A percentile compares a stretch with the other conserved stretches of the same genome.
These are phyloP conservation scores for Cephaloascus fragrans DNA, from an alignment of 805 yeast genomes.

Conservation along the genomic window DNA sequence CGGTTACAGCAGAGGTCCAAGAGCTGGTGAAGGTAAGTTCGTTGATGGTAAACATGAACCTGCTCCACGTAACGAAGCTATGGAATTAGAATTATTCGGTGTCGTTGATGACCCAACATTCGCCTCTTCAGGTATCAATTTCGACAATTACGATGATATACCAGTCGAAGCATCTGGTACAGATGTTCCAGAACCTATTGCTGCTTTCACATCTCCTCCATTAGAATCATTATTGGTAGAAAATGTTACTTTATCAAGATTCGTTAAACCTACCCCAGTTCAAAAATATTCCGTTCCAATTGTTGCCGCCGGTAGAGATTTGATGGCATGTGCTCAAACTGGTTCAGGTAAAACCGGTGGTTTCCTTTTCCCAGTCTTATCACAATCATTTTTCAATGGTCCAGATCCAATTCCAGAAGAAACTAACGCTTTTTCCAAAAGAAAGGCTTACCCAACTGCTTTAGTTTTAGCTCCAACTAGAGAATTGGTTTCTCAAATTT, in stretches of 20 bases:
- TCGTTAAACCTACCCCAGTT: constrained; percentile 93
- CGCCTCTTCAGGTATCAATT: constrained; percentile 96
- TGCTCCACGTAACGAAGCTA: constrained; percentile 55
- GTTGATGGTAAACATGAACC: constrained; percentile 84
- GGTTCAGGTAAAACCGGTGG: constrained; percentile 99
- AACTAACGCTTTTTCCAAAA: constrained; percentile 43
- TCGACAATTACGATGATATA: constrained; percentile 96
- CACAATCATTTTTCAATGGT: constrained; percentile 82
- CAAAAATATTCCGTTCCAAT: constrained; percentile 92
- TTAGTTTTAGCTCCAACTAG: constrained; percentile 97
- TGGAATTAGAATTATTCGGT: constrained; percentile 83
- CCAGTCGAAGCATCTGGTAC: constrained; percentile 98
- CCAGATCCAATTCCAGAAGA: constrained; percentile 56
- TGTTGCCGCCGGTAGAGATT: constrained; percentile 80
- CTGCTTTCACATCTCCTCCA: constrained; percentile 85
- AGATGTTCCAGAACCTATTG: constrained; percentile 87
- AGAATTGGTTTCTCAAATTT: constrained; percentile 96
- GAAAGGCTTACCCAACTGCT: constrained; percentile 89
- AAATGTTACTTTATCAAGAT: constrained; percentile 82
- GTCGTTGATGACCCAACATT: constrained; percentile 58
- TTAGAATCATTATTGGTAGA: constrained; percentile 77
- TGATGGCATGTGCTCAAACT: constrained; percentile 97
- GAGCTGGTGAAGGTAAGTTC: constrained; percentile 69
- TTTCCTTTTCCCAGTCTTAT: constrained; percentile 93
- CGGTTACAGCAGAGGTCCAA: constrained; percentile 16